These are phyloP conservation scores for Cladorrhinum sp. DNA, from an alignment of 2,329 filamentous ascomycete species.

Conservation along the genomic window DNA sequence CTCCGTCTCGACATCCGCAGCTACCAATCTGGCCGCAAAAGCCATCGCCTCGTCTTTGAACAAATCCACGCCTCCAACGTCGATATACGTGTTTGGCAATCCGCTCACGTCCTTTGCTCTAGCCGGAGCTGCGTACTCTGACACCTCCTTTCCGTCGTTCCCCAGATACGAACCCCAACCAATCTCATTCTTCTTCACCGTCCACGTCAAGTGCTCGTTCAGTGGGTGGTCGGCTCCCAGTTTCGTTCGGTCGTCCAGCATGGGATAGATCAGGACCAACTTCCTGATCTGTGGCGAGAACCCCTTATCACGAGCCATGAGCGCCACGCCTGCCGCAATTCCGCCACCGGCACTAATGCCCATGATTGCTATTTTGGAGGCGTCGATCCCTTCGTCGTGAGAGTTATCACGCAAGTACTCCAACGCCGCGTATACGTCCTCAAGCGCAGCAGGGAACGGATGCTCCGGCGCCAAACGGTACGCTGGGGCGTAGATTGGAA, in stretches of 20 bases:
- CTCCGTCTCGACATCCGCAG: constrained; percentile 36
- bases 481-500: constrained; percentile 37
- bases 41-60: constrained; percentile 36
- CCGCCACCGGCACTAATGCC: constrained; percentile 31
- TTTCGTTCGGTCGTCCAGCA: constrained; percentile 36
- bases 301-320: constrained; percentile 40
- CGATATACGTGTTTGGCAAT: constrained; percentile 38
- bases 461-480: constrained; percentile 50
- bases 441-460: constrained; percentile 41
- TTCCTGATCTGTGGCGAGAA: constrained; percentile 33
- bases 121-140: constrained; percentile 27
- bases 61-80: constrained; percentile 38
- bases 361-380: constrained; percentile 25
- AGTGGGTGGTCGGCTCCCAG: constrained; percentile 18
- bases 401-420: constrained; percentile 35
- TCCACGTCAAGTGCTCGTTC: constrained; percentile 26
- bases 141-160: constrained; percentile 4
- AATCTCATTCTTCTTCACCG: constrained; percentile 20
- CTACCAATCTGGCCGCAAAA: constrained; percentile 33
- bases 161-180: constrained; percentile 29
- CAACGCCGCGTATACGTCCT: constrained; percentile 37
- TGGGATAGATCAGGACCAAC: constrained; percentile 37
- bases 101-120: constrained; percentile 25
- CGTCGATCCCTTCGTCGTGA: constrained; percentile 25
- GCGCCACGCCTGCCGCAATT: constrained; percentile 29